Conservation (phyloP, 2,329 filamentous ascomycete genomes). For the Trichoderma afroharzianum region DNA sequence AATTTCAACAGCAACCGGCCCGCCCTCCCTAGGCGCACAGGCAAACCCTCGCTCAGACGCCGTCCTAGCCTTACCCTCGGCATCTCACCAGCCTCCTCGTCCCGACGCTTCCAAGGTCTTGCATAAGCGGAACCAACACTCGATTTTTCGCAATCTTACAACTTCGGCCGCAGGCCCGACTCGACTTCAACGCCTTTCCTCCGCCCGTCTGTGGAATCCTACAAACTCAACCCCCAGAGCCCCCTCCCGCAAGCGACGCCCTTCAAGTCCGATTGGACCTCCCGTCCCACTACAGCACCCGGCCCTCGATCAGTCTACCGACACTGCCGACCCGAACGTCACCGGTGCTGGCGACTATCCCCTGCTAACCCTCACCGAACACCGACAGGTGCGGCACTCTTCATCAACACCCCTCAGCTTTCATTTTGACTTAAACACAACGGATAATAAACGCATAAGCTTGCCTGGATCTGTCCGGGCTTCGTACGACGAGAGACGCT, state of each 20-base stretch:
- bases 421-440: constrained; percentile 46
- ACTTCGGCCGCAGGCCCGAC: constrained; percentile 20
- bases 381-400: constrained; percentile 44
- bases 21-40: constrained; percentile 30
- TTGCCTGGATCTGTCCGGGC: constrained; percentile 52
- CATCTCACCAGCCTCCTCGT: constrained; percentile 31
- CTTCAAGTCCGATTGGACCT: constrained; percentile 52
- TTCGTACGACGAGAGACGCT: constrained; percentile 50
- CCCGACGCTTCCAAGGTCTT: constrained; percentile 19
- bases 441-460: constrained; percentile 48
- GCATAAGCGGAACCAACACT: constrained; percentile 12
- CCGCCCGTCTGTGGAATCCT: constrained; percentile 58
- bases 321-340: constrained; percentile 36
- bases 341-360: constrained; percentile 47
- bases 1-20: constrained; percentile 22
- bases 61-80: constrained; percentile 16
- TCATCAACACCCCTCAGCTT: constrained; percentile 46
- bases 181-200: constrained; percentile 34
- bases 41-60: constrained; percentile 29
- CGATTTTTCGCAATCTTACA: constrained; percentile 44
- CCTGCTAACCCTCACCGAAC: constrained; percentile 49
- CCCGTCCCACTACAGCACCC: constrained; percentile 48
- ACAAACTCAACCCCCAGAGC: constrained; percentile 55
- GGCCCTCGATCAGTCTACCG: constrained; percentile 35
- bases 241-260: constrained; percentile 40